A percentile compares a stretch with the other conserved stretches of the same genome.
Conservation (phyloP, 2,329 filamentous ascomycete genomes). For the Neoascochyta sp. region DNA sequence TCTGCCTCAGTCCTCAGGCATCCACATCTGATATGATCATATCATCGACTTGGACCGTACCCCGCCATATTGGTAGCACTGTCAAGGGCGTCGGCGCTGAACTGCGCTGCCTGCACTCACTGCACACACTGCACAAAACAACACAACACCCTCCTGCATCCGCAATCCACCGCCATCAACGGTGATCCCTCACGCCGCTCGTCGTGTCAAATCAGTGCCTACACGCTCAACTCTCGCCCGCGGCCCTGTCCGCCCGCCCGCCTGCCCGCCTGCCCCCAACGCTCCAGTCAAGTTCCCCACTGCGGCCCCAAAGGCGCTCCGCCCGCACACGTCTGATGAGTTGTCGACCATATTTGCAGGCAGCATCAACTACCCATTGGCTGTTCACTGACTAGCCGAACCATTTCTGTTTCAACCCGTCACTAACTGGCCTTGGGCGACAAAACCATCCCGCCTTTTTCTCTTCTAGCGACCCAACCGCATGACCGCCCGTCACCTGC, state of each 20-base stretch:
- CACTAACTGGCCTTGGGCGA: conserved; percentile 33
- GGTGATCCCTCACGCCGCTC: no score
- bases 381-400: conserved; percentile 26
- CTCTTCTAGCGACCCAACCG: conserved; percentile 16
- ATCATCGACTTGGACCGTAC: no score
- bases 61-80: no score
- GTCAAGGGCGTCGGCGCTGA: no score
- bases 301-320: conserved; percentile 20
- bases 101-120: no score
- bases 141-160: no score
- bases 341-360: conserved; percentile 33
- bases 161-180: no score
- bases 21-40: background rate
- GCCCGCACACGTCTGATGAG: conserved; percentile 36
- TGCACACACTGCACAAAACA: no score
- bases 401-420: conserved; percentile 35
- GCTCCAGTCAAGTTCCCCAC: conserved; percentile 27
- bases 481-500: conserved; percentile 34
- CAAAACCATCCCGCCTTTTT: conserved; percentile 37
- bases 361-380: conserved; percentile 27
- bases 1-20: conserved; percentile 4
- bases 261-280: conserved; percentile 8
- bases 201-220: no score
- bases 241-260: no score
- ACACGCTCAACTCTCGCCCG: no score